phyloP scores from a whole-genome alignment of 2,329 filamentous ascomycete species.

The Scorias spongiosa region DNA sequence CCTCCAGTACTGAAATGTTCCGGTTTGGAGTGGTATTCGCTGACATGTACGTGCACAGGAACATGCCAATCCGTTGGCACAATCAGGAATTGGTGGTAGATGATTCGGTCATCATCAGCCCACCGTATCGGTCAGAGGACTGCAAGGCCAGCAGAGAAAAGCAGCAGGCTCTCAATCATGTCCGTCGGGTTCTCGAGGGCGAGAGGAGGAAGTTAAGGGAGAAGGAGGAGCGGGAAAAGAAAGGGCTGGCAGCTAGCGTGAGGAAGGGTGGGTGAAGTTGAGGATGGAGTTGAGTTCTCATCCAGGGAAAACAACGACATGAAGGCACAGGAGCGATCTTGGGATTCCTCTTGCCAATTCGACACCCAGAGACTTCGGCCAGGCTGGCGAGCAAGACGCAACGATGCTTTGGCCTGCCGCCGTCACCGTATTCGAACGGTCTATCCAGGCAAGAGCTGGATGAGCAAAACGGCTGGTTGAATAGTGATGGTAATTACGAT shows the following conservation, averaged over 20 bases:
- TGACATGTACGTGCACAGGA: constrained; percentile 6
- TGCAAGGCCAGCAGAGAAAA: constrained; percentile 32
- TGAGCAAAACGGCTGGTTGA: no score
- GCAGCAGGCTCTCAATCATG: constrained; percentile 25
- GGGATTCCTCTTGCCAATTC: no score
- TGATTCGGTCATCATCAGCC: constrained; percentile 42
- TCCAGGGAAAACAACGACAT: no score
- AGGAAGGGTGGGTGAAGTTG: constrained; percentile 13
- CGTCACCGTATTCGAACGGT: no score
- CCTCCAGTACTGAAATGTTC: background rate
- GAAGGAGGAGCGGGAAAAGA: constrained; percentile 11
- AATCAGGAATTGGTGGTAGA: constrained; percentile 44
- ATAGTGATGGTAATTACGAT: no score
- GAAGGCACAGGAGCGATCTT: no score
- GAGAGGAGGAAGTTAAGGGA: constrained; percentile 28
- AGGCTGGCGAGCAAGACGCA: no score
- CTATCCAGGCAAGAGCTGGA: no score
- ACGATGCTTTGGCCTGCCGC: no score
- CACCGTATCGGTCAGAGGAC: constrained; percentile 43
- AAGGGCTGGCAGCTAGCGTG: constrained; percentile 6
- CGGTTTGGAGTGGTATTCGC: background rate
- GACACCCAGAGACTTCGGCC: no score
- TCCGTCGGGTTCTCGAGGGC: constrained; percentile 32
- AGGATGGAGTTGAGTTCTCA: no score
- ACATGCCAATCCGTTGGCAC: constrained; percentile 41